A percentile compares a stretch with the other conserved stretches of the same genome.
These are phyloP conservation scores for Rhizophora apiculata DNA, from an alignment of 345 rosid species.

Conservation along the genomic window DNA sequence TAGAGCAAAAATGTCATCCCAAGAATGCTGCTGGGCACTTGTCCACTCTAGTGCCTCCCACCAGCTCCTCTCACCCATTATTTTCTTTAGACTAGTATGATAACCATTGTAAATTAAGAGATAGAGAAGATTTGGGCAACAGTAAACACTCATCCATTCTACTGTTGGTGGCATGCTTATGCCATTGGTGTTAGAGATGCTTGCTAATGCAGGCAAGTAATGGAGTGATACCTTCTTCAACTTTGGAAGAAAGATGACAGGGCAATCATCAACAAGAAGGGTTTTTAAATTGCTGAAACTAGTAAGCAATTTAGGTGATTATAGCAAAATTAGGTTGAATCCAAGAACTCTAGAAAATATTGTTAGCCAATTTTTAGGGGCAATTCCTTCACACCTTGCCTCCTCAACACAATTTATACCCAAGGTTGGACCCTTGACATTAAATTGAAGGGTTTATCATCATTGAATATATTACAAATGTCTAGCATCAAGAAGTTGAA, in stretches of 20 bases:
- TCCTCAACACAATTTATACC: too few relatives aligned
- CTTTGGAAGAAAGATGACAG: conserved; percentile 8
- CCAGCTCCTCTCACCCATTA: neutral
- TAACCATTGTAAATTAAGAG: neutral
- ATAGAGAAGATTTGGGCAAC: neutral
- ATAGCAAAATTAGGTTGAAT: too few relatives aligned
- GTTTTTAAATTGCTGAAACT: conserved; percentile 15
- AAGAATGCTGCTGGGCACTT: neutral
- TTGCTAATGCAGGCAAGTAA: conserved; percentile 5
- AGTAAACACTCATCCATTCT: neutral
- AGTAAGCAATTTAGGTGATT: conserved; percentile 2
- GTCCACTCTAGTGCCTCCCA: neutral
- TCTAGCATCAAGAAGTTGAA: too few relatives aligned
- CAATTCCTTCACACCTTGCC: too few relatives aligned
- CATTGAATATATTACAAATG: too few relatives aligned
- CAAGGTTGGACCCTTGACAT: too few relatives aligned
- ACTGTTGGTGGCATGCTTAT: neutral
- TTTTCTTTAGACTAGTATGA: neutral
- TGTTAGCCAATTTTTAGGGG: too few relatives aligned
- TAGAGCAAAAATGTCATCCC: neutral
- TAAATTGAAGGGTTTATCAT: too few relatives aligned
- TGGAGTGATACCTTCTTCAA: conserved; percentile 13
- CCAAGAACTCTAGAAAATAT: too few relatives aligned
- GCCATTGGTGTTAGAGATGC: conserved; percentile 3
- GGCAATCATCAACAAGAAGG: conserved; percentile 20